Evolutionary conservation across 495 filamentous ascomycete species (phyloP).

Genomic region (Trichoderma parareesei): DNA sequence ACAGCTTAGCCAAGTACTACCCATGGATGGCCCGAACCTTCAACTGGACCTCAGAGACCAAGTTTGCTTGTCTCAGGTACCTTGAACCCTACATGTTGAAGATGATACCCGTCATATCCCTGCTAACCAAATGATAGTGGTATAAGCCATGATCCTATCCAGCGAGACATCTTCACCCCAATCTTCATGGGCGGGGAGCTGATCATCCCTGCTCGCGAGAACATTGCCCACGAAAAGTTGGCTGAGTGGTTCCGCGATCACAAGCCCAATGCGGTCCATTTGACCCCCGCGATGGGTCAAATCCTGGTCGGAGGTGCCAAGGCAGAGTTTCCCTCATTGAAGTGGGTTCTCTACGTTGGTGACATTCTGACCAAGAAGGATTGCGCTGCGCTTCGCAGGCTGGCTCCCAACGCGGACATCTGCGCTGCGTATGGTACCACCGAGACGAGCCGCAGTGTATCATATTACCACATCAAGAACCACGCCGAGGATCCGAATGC

Average conservation of each 20-base stretch:
- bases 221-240: conserved; percentile 81
- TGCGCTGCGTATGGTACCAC: conserved; percentile 92
- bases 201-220: conserved; percentile 71
- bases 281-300: conserved; percentile 95
- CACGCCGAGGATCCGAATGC: conserved; percentile 55
- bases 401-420: conserved; percentile 70
- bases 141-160: conserved; percentile 85
- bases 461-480: conserved; percentile 78
- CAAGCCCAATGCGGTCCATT: conserved; percentile 73
- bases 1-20: conserved; percentile 78
- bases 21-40: conserved; percentile 89
- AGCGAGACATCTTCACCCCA: conserved; percentile 90
- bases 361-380: conserved; percentile 85
- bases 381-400: conserved; percentile 65
- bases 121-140: conserved; percentile 36
- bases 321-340: conserved; percentile 65
- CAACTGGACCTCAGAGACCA: conserved; percentile 60
- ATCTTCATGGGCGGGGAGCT: conserved; percentile 80
- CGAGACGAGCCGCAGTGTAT: conserved; percentile 81
- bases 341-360: conserved; percentile 87
- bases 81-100: background rate
- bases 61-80: conserved; percentile 65
- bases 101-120: background rate
- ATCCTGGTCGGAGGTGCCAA: conserved; percentile 83
- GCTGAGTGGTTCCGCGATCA: conserved; percentile 87